Evolutionary conservation across 1,284 basidiomycete species (phyloP).

Genomic region (Ustilago shanxiensis): DNA sequence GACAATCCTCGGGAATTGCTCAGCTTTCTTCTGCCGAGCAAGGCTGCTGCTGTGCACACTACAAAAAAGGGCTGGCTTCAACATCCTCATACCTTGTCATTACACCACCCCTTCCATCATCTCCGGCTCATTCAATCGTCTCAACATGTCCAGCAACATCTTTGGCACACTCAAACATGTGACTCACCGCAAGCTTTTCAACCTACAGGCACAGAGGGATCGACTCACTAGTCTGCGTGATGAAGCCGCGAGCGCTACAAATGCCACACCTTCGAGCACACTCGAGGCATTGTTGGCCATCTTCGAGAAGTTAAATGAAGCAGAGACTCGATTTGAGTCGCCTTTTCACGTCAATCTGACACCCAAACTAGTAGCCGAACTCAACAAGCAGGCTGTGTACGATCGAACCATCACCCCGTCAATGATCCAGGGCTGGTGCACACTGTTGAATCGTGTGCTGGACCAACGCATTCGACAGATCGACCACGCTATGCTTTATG

Average conservation of each 20-base stretch:
- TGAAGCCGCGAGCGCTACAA: not conserved
- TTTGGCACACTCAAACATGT: slow-evolving; percentile 1
- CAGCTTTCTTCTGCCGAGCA: no score
- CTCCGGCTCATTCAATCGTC: no score
- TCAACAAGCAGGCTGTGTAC: not conserved
- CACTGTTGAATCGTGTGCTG: not conserved
- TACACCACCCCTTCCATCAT: no score
- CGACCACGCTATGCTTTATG: not conserved
- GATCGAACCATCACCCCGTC: slow-evolving; percentile 1
- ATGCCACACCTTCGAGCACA: not conserved
- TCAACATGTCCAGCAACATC: not conserved
- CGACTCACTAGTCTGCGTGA: not conserved
- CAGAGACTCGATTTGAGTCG: not conserved
- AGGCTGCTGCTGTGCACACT: no score
- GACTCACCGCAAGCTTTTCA: not conserved
- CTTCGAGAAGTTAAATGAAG: not conserved
- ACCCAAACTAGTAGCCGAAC: not conserved
- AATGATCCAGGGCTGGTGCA: not conserved
- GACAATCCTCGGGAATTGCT: no score
- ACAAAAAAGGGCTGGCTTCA: no score
- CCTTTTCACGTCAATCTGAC: not conserved
- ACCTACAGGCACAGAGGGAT: not conserved
- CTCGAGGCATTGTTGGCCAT: not conserved
- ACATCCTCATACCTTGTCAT: no score
- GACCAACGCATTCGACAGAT: not conserved